Conservation (phyloP, 73 alveolate species). For the Paramecium octaurelia region DNA sequence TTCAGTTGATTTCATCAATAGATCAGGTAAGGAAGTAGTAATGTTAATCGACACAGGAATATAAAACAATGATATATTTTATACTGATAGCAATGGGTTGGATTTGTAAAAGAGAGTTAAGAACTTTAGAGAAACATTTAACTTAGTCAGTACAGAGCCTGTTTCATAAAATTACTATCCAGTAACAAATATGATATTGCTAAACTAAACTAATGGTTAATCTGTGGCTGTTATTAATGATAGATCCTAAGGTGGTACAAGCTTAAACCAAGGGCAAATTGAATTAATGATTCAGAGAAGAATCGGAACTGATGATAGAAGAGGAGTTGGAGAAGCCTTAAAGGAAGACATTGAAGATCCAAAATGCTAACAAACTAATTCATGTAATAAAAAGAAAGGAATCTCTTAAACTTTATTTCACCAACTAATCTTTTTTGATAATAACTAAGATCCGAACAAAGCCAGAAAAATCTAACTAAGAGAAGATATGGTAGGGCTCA, state of each 20-base stretch:
- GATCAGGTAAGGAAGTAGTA: neutral
- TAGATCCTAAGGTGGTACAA: slow-evolving; percentile 75
- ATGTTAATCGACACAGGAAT: neutral
- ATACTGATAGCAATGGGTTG: slow-evolving; percentile 73
- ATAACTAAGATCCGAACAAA: neutral
- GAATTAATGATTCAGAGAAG: slow-evolving; percentile 88
- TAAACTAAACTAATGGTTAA: neutral
- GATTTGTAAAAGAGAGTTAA: slow-evolving; percentile 64
- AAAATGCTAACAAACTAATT: neutral
- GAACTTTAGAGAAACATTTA: slow-evolving; percentile 53
- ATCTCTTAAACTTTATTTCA: slow-evolving; percentile 37
- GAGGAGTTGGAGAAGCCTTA: slow-evolving; percentile 83
- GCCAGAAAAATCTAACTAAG: neutral
- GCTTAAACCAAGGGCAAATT: slow-evolving; percentile 74
- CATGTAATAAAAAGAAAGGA: slow-evolving; percentile 19
- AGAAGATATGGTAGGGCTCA: neutral
- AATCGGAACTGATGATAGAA: slow-evolving; percentile 68
- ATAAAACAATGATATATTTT: slow-evolving; percentile 47
- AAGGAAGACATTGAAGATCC: slow-evolving; percentile 65
- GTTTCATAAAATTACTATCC: slow-evolving; percentile 68
- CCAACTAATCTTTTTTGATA: neutral
- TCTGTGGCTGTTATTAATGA: neutral
- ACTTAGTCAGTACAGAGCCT: neutral
- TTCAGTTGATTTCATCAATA: neutral
- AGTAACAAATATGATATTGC: slow-evolving; percentile 17